Evolutionary conservation across 2,329 filamentous ascomycete genomes (phyloP).

Genomic region (Colletotrichum sp.): DNA sequence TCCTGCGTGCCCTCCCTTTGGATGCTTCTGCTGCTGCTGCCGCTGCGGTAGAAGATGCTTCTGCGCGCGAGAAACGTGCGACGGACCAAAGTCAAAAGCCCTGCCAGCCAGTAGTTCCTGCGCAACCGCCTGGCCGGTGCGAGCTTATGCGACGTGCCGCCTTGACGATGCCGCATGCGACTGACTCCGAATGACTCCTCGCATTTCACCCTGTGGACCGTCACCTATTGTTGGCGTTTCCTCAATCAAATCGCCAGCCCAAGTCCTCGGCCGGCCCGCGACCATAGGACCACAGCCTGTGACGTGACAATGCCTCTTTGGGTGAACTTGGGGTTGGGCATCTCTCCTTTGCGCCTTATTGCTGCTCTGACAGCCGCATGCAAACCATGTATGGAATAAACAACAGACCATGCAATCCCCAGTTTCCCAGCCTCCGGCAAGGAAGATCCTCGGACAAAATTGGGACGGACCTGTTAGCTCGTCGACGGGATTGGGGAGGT

Average conservation of each 20-base stretch:
- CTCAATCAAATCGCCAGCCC: background rate
- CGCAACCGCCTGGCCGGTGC: background rate
- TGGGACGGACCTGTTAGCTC: background rate
- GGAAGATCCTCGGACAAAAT: background rate
- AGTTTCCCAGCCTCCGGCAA: background rate
- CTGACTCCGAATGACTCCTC: background rate
- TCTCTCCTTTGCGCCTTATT: background rate
- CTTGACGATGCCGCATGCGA: background rate
- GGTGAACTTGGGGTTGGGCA: background rate
- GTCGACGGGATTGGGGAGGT: background rate
- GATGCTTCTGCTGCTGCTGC: background rate
- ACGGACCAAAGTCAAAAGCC: background rate
- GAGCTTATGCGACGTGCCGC: background rate
- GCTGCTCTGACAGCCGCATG: background rate
- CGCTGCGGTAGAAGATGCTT: background rate
- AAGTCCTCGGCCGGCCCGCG: background rate
- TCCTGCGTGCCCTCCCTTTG: background rate
- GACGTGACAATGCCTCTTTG: background rate
- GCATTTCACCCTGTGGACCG: background rate
- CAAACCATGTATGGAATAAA: background rate
- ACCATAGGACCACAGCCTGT: background rate
- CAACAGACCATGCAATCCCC: slow-evolving; percentile 4
- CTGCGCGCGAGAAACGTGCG: background rate
- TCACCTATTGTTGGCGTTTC: background rate
- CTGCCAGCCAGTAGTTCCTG: background rate